These are phyloP conservation scores for Vaccinium myrtillus DNA, from an alignment of 148 eudicot genomes.

Conservation along the genomic window DNA sequence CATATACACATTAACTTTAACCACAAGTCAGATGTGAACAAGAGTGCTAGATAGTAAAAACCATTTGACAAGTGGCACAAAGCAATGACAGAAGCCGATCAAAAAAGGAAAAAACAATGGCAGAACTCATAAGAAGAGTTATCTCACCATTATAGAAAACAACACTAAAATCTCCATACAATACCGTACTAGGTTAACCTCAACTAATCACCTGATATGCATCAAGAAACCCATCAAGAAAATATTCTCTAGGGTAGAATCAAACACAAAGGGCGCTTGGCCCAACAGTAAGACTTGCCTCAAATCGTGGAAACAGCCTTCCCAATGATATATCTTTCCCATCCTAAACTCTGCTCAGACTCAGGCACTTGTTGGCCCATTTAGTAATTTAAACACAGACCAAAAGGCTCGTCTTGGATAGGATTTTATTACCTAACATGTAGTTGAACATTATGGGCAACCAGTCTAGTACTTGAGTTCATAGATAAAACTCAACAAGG, in stretches of 20 bases:
- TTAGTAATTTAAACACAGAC: not conserved
- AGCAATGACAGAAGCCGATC: not conserved
- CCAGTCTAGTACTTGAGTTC: not conserved
- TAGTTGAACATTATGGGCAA: not conserved
- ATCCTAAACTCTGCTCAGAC: not conserved
- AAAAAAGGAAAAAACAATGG: no score
- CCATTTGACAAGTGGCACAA: not conserved
- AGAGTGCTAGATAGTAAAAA: not conserved
- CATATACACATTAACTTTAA: not conserved
- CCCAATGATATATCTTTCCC: not conserved
- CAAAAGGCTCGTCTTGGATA: not conserved
- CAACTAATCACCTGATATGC: not conserved
- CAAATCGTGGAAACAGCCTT: not conserved
- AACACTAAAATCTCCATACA: not conserved
- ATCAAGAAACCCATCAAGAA: not conserved
- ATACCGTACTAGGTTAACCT: not conserved
- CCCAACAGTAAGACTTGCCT: not conserved
- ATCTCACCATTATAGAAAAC: not conserved
- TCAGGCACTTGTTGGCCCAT: not conserved
- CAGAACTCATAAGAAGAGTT: not conserved
- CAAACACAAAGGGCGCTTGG: not conserved
- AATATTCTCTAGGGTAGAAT: not conserved
- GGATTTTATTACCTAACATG: not conserved
- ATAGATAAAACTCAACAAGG: not conserved
- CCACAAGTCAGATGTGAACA: slow-evolving; percentile 16